Conservation (phyloP, 2,329 filamentous ascomycete species). For the Blastomyces gilchristii region DNA sequence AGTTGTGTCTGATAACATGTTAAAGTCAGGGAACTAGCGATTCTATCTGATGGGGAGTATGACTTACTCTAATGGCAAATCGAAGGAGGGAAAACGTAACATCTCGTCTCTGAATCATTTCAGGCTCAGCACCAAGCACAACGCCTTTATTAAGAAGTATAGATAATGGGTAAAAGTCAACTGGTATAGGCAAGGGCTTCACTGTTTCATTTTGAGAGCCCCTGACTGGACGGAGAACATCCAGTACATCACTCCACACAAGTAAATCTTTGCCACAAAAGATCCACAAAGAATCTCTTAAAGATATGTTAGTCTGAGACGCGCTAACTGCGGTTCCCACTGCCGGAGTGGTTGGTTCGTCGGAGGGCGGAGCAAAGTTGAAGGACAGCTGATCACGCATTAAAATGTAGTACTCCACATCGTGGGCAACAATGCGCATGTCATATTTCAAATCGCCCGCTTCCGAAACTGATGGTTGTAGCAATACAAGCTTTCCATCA, state of each 20-base stretch:
- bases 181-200: constrained; percentile 60
- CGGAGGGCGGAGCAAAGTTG: constrained; percentile 38
- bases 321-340: constrained; percentile 33
- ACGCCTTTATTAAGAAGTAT: constrained; percentile 82
- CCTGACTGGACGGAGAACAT: constrained; percentile 61
- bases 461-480: constrained; percentile 76
- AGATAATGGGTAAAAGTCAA: constrained; percentile 95
- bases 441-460: constrained; percentile 88
- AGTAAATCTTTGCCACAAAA: constrained; percentile 83
- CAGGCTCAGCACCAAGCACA: constrained; percentile 79
- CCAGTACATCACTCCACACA: constrained; percentile 79
- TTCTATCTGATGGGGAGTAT: background rate
- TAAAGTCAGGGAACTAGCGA: constrained; percentile 8
- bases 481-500: constrained; percentile 85
- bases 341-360: constrained; percentile 40
- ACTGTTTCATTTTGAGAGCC: constrained; percentile 55
- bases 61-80: constrained; percentile 70
- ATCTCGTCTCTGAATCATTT: constrained; percentile 86
- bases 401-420: constrained; percentile 88
- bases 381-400: constrained; percentile 69
- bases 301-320: constrained; percentile 41
- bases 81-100: constrained; percentile 70
- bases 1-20: constrained; percentile 62
- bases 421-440: constrained; percentile 92
- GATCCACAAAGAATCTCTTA: constrained; percentile 85